Percentiles rank a stretch among this genome's conserved stretches.
These are phyloP conservation scores for Dryas alaskensis DNA, from an alignment of 306 rosid genomes.

Conservation along the genomic window DNA sequence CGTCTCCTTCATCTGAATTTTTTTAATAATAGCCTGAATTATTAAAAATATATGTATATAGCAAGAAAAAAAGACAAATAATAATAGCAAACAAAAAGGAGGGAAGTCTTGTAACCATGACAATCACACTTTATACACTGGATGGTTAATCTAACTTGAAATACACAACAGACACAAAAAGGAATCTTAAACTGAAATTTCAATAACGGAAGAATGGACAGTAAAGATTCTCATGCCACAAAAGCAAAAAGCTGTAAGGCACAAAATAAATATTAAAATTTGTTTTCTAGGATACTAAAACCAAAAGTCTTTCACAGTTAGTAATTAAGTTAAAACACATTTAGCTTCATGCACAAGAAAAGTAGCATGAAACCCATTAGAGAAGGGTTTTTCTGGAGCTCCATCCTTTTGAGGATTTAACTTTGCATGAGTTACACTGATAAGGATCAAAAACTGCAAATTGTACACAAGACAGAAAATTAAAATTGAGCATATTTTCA, in stretches of 20 bases:
- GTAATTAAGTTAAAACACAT: neutral
- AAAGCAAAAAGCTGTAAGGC: neutral
- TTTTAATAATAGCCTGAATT: neutral
- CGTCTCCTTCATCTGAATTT: constrained; percentile 53
- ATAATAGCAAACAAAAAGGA: neutral
- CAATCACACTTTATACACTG: neutral
- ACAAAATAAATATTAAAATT: neutral
- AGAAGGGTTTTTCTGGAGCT: no score
- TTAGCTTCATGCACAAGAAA: neutral
- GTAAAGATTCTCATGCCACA: neutral
- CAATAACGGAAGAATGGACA: neutral
- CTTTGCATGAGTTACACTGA: no score
- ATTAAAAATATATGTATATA: neutral
- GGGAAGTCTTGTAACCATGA: neutral
- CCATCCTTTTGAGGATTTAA: no score
- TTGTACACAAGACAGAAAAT: neutral
- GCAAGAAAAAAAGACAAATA: neutral
- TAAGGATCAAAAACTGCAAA: neutral
- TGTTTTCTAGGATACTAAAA: neutral
- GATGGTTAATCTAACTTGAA: neutral
- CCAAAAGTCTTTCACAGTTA: neutral
- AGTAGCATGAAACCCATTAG: neutral
- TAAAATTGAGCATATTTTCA: constrained; percentile 4
- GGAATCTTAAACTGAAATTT: neutral
- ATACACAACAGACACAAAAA: neutral